phyloP scores from a whole-genome alignment of 176 grass and related monocot species.

The Poa annua region DNA sequence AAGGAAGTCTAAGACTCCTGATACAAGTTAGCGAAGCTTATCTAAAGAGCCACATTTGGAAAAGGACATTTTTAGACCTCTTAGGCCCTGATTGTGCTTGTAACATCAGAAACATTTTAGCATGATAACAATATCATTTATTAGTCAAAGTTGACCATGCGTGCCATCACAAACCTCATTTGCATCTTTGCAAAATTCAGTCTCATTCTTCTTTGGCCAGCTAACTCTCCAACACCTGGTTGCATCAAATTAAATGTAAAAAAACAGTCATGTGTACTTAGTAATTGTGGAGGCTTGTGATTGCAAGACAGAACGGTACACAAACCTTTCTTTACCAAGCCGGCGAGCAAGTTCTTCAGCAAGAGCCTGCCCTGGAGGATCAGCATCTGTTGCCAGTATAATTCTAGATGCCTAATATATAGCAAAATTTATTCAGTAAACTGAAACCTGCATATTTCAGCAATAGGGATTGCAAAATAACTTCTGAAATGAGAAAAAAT shows the following conservation, averaged over 20 bases:
- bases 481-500: conserved; percentile 39
- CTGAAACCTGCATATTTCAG: background rate
- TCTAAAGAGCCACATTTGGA: conserved; percentile 13
- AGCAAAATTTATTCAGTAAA: conserved; percentile 34
- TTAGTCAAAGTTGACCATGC: conserved; percentile 13
- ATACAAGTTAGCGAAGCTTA: conserved; percentile 8
- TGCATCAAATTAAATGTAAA: conserved; percentile 39
- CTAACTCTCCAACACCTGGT: conserved; percentile 93
- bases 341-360: conserved; percentile 93
- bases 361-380: conserved; percentile 81
- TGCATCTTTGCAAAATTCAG: conserved; percentile 87
- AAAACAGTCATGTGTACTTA: conserved; percentile 13
- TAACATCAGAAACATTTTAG: conserved; percentile 11
- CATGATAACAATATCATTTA: conserved; percentile 5
- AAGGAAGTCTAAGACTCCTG: conserved; percentile 1
- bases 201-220: conserved; percentile 81
- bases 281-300: conserved; percentile 25
- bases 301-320: conserved; percentile 25
- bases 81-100: background rate
- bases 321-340: conserved; percentile 98
- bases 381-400: conserved; percentile 92
- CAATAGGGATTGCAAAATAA: conserved; percentile 12
- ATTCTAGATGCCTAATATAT: conserved; percentile 81
- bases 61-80: conserved; percentile 2
- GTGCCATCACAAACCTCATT: conserved; percentile 76